These are phyloP conservation scores for Entomortierella beljakovae DNA, from an alignment of 192 early-diverging fungal genomes.

Conservation along the genomic window DNA sequence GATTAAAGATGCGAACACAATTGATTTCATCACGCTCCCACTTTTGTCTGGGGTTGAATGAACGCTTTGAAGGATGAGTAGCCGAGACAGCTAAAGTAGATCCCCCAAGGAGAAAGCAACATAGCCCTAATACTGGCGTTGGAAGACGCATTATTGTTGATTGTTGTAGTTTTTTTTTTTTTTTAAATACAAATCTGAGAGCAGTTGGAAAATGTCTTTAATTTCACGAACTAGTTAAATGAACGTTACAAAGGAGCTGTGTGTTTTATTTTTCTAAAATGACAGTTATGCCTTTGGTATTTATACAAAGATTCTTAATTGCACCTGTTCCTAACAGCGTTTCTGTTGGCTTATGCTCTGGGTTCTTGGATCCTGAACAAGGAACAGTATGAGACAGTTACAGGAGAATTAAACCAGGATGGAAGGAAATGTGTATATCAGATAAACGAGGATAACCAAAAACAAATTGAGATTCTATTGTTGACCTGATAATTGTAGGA, in stretches of 20 bases:
- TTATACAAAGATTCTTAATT: too few species aligned
- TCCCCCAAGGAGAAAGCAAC: slow-evolving; percentile 3
- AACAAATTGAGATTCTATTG: slow-evolving; percentile 20
- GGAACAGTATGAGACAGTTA: background rate
- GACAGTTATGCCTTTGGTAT: too few species aligned
- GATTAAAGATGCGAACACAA: slow-evolving; percentile 34
- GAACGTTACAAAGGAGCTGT: too few species aligned
- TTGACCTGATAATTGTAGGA: background rate
- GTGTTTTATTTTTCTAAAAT: too few species aligned
- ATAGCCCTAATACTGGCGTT: slow-evolving; percentile 12
- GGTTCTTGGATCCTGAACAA: too few species aligned
- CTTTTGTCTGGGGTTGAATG: slow-evolving; percentile 32
- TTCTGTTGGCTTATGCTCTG: too few species aligned
- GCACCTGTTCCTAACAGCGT: too few species aligned
- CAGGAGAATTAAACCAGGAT: background rate
- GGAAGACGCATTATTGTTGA: slow-evolving; percentile 6
- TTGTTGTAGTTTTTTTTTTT: too few species aligned
- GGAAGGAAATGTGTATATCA: background rate
- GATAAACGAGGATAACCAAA: background rate
- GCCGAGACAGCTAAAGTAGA: slow-evolving; percentile 3
- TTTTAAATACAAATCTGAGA: too few species aligned
- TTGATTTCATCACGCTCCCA: slow-evolving; percentile 43
- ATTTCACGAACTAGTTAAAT: too few species aligned
- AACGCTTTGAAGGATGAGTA: background rate
- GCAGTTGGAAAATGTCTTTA: too few species aligned